These are phyloP conservation scores for Picea mariana DNA, from an alignment of 83 land plant genomes.

Conservation along the genomic window DNA sequence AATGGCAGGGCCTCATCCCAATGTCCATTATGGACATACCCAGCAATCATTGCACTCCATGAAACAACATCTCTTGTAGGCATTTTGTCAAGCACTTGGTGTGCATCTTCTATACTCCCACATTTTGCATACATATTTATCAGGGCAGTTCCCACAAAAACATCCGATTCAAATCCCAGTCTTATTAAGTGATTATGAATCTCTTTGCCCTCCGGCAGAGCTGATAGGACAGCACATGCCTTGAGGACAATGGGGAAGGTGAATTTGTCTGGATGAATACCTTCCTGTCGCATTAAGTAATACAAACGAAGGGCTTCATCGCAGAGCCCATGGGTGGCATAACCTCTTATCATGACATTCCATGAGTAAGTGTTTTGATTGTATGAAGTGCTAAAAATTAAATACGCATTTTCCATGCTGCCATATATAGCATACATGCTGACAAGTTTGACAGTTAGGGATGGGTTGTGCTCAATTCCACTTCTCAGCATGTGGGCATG, in stretches of 20 bases:
- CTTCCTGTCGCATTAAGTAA: constrained; percentile 21
- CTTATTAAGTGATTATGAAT: constrained; percentile 15
- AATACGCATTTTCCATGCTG: constrained; percentile 24
- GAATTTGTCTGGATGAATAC: constrained; percentile 19
- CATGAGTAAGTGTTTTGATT: constrained; percentile 19
- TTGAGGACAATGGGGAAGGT: constrained; percentile 24
- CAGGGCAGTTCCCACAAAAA: constrained; percentile 19
- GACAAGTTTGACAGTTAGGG: constrained; percentile 32
- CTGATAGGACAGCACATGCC: not conserved
- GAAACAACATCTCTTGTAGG: constrained; percentile 19
- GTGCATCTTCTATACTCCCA: constrained; percentile 8
- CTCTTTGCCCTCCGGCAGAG: constrained; percentile 5
- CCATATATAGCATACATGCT: constrained; percentile 5
- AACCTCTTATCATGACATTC: constrained; percentile 46
- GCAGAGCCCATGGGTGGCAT: constrained; percentile 17
- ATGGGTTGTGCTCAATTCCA: constrained; percentile 26
- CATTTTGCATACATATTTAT: constrained; percentile 12
- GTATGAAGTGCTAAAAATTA: constrained; percentile 25
- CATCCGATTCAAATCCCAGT: constrained; percentile 2
- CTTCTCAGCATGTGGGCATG: constrained; percentile 36
- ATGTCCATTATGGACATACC: constrained; percentile 17
- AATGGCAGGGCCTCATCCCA: not conserved
- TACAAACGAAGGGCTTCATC: constrained; percentile 23
- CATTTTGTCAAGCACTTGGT: constrained; percentile 22
- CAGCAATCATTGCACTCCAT: constrained; percentile 22